phyloP scores from a whole-genome alignment of 2,329 filamentous ascomycete species.

The Aspergillus calidoustus region DNA sequence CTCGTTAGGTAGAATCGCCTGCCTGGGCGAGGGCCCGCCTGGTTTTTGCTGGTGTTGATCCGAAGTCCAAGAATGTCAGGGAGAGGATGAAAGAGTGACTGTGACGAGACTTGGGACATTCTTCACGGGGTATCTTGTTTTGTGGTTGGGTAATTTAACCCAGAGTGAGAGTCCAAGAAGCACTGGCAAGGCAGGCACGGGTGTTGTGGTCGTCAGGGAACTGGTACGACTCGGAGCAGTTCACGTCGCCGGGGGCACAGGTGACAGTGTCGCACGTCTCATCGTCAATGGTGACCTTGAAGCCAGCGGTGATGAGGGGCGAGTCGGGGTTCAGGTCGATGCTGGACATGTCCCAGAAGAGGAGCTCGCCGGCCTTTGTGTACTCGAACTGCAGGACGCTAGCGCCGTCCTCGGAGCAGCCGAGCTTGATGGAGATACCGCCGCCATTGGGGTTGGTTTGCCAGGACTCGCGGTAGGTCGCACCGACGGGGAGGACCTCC shows the following conservation, averaged over 20 bases:
- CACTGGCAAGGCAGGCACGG: constrained; percentile 26
- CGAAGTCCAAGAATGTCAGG: background rate
- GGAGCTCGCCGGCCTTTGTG: constrained; percentile 28
- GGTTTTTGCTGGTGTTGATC: background rate
- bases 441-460: constrained; percentile 36
- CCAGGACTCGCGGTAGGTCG: constrained; percentile 33
- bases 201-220: constrained; percentile 34
- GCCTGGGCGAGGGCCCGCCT: constrained; percentile 15
- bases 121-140: background rate
- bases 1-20: constrained; percentile 12
- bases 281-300: constrained; percentile 32
- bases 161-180: constrained; percentile 45
- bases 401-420: constrained; percentile 23
- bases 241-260: constrained; percentile 31
- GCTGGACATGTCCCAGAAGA: constrained; percentile 39
- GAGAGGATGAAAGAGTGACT: constrained; percentile 10
- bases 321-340: constrained; percentile 33
- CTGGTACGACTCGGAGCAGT: constrained; percentile 36
- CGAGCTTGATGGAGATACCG: constrained; percentile 40
- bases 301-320: constrained; percentile 29
- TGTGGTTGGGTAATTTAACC: constrained; percentile 21
- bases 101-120: background rate
- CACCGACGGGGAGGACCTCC: constrained; percentile 26
- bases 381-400: constrained; percentile 41
- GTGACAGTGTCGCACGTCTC: constrained; percentile 27